Conservation (phyloP, 148 eudicot genomes). For the Salicornia ramosissima region DNA sequence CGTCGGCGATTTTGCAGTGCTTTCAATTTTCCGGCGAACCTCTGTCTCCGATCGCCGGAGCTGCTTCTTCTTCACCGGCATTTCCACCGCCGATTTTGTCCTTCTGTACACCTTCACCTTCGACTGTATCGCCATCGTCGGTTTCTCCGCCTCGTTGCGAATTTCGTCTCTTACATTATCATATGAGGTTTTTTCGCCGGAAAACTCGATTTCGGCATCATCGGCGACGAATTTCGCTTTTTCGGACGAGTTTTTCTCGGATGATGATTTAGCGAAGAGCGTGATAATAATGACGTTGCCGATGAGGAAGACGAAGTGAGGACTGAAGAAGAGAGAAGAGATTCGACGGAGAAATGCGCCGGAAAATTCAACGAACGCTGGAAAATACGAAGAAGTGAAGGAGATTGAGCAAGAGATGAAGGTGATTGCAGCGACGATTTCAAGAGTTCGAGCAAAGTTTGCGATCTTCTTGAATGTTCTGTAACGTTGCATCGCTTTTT, state of each 20-base stretch:
- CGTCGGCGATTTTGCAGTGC: neutral
- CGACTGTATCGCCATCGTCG: conserved; percentile 15
- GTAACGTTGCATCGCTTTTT: conserved; percentile 34
- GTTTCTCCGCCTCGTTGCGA: neutral
- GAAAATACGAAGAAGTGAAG: conserved; percentile 24
- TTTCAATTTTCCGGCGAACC: conserved; percentile 28
- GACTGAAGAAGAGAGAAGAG: conserved; percentile 30
- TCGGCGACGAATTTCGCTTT: neutral
- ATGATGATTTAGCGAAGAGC: conserved; percentile 33
- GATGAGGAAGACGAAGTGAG: conserved; percentile 47
- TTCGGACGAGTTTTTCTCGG: conserved; percentile 3
- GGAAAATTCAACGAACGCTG: conserved; percentile 22
- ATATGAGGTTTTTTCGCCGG: neutral
- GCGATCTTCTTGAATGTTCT: conserved; percentile 26
- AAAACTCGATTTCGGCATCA: neutral
- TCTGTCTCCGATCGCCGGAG: conserved; percentile 52
- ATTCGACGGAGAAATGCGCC: conserved; percentile 21
- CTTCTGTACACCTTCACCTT: conserved; percentile 38
- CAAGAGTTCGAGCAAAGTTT: conserved; percentile 25
- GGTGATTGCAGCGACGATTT: conserved; percentile 24
- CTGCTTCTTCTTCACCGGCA: conserved; percentile 17
- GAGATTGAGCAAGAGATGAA: conserved; percentile 26
- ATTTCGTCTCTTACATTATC: neutral
- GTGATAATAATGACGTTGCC: conserved; percentile 50
- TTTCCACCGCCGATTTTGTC: conserved; percentile 36